Evolutionary conservation across 805 yeast genomes (phyloP).

Genomic region (Cyberlindnera mycetangii): DNA sequence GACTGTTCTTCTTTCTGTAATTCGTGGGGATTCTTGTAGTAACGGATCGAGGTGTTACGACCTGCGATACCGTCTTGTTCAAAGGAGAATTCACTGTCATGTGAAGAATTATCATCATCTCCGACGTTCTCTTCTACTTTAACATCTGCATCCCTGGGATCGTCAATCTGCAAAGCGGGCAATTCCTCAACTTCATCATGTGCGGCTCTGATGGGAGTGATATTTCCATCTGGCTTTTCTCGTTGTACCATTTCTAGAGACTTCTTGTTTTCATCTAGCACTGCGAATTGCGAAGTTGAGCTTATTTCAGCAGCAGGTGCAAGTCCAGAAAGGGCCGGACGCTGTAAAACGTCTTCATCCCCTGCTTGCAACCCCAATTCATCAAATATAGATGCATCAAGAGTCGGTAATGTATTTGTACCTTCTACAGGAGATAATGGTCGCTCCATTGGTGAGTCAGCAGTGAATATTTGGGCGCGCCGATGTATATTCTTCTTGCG

Average conservation of each 20-base stretch:
- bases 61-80: constrained; percentile 44
- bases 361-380: neutral
- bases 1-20: constrained; percentile 14
- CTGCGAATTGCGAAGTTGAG: too few species aligned
- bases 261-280: too few species aligned
- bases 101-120: constrained; percentile 7
- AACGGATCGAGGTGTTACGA: constrained; percentile 51
- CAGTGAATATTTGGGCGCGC: constrained; percentile 26
- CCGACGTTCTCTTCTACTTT: neutral
- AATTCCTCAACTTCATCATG: too few species aligned
- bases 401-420: constrained; percentile 7
- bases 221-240: neutral
- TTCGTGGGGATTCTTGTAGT: constrained; percentile 39
- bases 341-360: neutral
- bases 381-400: constrained; percentile 8
- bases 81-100: constrained; percentile 45
- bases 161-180: neutral
- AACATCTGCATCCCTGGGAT: neutral
- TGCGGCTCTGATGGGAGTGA: neutral
- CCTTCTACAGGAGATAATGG: constrained; percentile 2
- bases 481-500: constrained; percentile 23
- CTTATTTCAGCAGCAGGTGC: constrained; percentile 9
- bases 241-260: too few species aligned
- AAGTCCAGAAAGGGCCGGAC: neutral
- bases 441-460: constrained; percentile 12